Evolutionary conservation across 2,329 filamentous ascomycete species (phyloP), one percentile per base, ranked within the genome.

Genomic region (Berkeleyomyces rouxiae): DNA sequence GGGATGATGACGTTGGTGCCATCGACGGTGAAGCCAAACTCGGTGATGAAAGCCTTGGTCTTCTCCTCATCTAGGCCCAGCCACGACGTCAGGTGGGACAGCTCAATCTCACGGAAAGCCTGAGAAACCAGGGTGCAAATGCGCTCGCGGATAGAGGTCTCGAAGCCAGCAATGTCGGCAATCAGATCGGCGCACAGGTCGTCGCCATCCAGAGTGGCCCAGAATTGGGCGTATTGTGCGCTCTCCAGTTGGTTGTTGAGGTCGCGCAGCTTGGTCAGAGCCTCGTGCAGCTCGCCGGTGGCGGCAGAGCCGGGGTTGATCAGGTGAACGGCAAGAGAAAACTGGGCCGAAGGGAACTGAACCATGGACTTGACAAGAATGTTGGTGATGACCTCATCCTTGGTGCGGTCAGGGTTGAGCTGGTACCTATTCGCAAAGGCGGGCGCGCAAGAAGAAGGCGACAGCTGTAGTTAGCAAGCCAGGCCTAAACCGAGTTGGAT

Each of bases 331-430:
- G 88, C 87, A 70, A 97, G 89, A 70, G 85, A 86, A 84, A 97
- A 99, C 75, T 97, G 91, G 53, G 93, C 85, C 23, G 88, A 91
- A 67, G 93, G 93, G 81, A 99, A 99, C 77, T 96, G 88, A 69
- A 92, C 96, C 73, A 99, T 85, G 68, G 91, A 83, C 81, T 97
- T 99, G 80, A 95, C 91, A 74, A 99, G 90, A 78, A 97, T 88
- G 82, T 97, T 97, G 80, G 93, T 97, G 75, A 93, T 90, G 72
- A 92, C 90, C 76, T 99, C 93, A 72, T 96, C 88, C 79, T 93
- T 92, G 72, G 91, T 85, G 70, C 96, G 89, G 79, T 97, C 91
- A 61, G 93, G 93, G 83, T 99, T 99, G 79, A 99, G 96, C 79
- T 99, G 95, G 82, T 99, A 99, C 68, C 93, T 99, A 70, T 66